These are phyloP conservation scores for Cornus kousa DNA, from an alignment of 148 eudicot genomes.

Conservation along the genomic window DNA sequence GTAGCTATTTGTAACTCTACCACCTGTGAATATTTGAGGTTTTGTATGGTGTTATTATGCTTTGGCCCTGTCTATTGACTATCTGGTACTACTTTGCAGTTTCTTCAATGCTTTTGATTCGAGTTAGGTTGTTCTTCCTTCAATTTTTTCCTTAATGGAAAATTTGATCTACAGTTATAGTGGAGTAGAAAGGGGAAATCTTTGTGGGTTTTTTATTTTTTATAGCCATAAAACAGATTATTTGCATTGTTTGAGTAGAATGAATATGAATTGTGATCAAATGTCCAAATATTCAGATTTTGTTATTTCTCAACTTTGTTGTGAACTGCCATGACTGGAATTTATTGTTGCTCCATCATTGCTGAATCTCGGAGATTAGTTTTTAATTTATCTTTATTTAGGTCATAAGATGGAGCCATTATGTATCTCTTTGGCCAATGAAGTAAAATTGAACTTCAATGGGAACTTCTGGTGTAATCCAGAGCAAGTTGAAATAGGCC, in stretches of 20 bases:
- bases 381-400: no score
- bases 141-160: not conserved
- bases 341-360: no score
- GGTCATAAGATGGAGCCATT: no score
- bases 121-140: not conserved
- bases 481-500: no score
- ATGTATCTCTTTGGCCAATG: no score
- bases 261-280: not conserved
- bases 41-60: not conserved
- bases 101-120: not conserved
- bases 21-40: not conserved
- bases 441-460: no score
- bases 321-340: not conserved
- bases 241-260: not conserved
- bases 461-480: no score
- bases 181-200: not conserved
- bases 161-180: not conserved
- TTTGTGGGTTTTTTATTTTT: no score
- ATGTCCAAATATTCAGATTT: not conserved
- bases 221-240: not conserved
- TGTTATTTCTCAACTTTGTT: not conserved
- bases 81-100: not conserved
- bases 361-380: no score
- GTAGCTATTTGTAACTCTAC: no score
- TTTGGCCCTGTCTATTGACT: not conserved